Evolutionary conservation across 2,329 filamentous ascomycete species (phyloP), one percentile per base, ranked within the genome.

Genomic region (Claviceps africana): DNA sequence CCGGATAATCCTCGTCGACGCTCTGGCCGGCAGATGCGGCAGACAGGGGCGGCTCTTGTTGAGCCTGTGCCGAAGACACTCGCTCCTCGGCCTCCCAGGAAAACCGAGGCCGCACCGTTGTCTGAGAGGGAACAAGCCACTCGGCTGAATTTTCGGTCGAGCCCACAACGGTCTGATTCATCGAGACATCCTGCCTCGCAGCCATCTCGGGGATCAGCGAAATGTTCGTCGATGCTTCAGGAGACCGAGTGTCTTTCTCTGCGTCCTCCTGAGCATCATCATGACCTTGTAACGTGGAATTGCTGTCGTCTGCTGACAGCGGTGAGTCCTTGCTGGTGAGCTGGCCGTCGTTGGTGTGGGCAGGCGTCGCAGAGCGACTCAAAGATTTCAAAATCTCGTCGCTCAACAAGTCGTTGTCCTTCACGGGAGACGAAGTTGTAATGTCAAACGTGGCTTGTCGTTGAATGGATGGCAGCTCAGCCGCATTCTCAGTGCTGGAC

Each of bases 351-450:
- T 30, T 56, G 52, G 25, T 52, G 1, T 60, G 52, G 6, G 54
- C 43, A 39, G 60, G 44, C 31, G 46, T 56, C 15, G 67, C 67
- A 13, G 70, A 62, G 0, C 82, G 76, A 51, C 75, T 82, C 2
- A 90, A 70, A 43, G 81, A 85, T 53, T 78, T 80, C 51, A 88
- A 80, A 51, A 90, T 90, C 59, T 90, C 86, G 54, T 87, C 83
- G 30, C 81, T 76, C 47, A 90, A 64, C 52, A 78, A 73, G 57
- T 90, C 86, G 59, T 78, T 88, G 60, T 88, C 85, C 57, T 83
- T 79, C 54, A 82, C 72, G 31, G 79, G 74, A 0, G 75, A 74
- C 8, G 73, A 72, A 10, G 73, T 72, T 10, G 68, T 61, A 0
- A 74, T 76, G 59, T 75, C 78, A 47, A 73, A 64, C 0, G 72